Conservation (phyloP, 2,329 filamentous ascomycete genomes). For the Phialophora chinensis region DNA sequence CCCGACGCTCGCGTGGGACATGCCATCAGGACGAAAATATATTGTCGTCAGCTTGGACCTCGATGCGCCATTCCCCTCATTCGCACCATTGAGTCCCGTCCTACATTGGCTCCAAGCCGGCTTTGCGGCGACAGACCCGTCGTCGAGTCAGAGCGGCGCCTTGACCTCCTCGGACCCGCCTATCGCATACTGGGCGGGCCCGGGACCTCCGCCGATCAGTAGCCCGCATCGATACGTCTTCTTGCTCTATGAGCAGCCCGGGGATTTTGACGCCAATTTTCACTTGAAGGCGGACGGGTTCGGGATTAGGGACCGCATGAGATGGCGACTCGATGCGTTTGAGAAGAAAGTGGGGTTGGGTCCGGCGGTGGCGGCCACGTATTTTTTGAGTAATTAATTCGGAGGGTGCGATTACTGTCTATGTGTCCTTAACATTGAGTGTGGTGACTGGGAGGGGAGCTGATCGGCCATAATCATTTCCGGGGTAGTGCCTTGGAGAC, state of each 20-base stretch:
- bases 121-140: conserved; percentile 21
- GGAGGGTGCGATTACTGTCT: not conserved
- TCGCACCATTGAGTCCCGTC: conserved; percentile 41
- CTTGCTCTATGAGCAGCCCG: conserved; percentile 57
- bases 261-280: conserved; percentile 42
- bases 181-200: conserved; percentile 48
- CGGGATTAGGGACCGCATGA: conserved; percentile 19
- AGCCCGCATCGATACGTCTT: conserved; percentile 59
- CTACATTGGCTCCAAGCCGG: conserved; percentile 46
- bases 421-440: not conserved
- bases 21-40: conserved; percentile 34
- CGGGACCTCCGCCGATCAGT: conserved; percentile 55
- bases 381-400: conserved; percentile 23
- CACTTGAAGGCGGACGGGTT: conserved; percentile 3
- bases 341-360: conserved; percentile 19
- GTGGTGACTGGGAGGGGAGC: not conserved
- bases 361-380: conserved; percentile 19
- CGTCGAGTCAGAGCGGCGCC: not conserved
- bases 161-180: conserved; percentile 18
- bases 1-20: conserved; percentile 12
- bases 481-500: not conserved
- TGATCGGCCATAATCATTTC: not conserved
- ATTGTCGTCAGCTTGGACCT: conserved; percentile 42
- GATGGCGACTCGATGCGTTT: conserved; percentile 14
- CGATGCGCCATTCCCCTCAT: conserved; percentile 44